Percentiles rank a stretch among this genome's conserved stretches.
Evolutionary conservation across 2,329 filamentous ascomycete genomes (phyloP).

Genomic region (Aspergillus tanneri): DNA sequence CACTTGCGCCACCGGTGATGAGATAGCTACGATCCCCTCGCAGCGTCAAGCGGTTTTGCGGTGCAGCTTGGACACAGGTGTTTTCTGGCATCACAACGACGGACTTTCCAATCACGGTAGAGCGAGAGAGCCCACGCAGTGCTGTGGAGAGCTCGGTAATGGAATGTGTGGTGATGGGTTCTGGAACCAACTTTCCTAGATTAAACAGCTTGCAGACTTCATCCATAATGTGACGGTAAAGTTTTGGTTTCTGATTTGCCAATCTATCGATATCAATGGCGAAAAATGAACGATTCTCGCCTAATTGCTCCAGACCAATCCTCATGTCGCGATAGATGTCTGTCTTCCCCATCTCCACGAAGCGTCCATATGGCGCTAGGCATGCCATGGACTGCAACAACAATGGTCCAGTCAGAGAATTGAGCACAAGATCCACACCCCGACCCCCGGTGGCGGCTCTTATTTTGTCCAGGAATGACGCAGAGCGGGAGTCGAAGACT

Average conservation of each 20-base stretch:
- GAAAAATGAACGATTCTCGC: neutral
- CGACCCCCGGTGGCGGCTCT: neutral
- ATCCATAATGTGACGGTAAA: neutral
- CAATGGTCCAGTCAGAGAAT: neutral
- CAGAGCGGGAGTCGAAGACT: neutral
- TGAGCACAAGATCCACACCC: neutral
- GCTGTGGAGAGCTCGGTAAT: neutral
- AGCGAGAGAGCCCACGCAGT: neutral
- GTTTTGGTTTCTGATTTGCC: neutral
- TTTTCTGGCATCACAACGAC: neutral
- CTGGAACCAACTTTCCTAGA: neutral
- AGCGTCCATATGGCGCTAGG: neutral
- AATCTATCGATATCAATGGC: neutral
- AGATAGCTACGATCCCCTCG: neutral
- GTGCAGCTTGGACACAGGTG: neutral
- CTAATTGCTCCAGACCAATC: neutral
- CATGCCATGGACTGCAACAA: neutral
- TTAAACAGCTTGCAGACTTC: neutral
- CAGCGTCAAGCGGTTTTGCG: neutral
- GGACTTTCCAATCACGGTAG: neutral
- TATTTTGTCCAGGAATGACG: neutral
- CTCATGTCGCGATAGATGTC: neutral
- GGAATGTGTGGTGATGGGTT: neutral
- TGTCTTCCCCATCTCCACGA: neutral
- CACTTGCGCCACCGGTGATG: slow-evolving; percentile 1